Evolutionary conservation across 2,329 filamentous ascomycete genomes (phyloP), one percentile per base, ranked within the genome.

Genomic region (Aspergillus chevalieri): DNA sequence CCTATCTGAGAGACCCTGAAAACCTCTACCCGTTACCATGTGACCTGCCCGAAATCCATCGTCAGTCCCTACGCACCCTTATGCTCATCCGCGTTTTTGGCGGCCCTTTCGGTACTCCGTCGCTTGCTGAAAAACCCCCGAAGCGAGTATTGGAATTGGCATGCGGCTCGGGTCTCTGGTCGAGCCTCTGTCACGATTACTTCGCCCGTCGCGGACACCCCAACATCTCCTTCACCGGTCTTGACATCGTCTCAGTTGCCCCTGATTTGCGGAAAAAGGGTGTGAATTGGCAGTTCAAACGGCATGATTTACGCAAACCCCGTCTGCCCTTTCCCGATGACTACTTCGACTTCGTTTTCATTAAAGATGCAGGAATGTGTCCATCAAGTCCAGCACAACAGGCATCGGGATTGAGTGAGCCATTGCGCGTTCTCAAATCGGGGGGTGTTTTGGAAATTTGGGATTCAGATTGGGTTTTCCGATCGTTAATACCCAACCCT

Each of bases 121-220:
- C 76, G 26, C 78, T 89, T 47, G 73, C 78, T 41, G 78, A 81
- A 54, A 81, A 82, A 43, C 84, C 87, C 17, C 91, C 91, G 0
- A 79, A 78, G 60, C 84, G 83, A 56, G 85, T 97, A 24, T 77
- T 97, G 21, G 92, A 97, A 64, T 72, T 96, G 30, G 90, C 85
- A 26, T 97, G 92, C 67, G 91, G 91, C 15, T 86, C 86, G 17
- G 92, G 83, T 21, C 87, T 94, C 65, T 96, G 91, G 91, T 91
- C 87, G 59, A 85, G 87, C 28, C 84, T 89, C 75, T 94, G 89
- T 66, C 86, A 95, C 67, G 82, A 88, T 33, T 86, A 88, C 69
- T 89, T 91, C 64, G 77, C 80, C 49, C 78, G 81, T 44, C 76
- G 80, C 48, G 89, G 89, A 12, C 79, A 86, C 62, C 72, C 77